Base-by-base conservation (phyloP, 306 rosid species). In the Malus orientalis region DNA sequence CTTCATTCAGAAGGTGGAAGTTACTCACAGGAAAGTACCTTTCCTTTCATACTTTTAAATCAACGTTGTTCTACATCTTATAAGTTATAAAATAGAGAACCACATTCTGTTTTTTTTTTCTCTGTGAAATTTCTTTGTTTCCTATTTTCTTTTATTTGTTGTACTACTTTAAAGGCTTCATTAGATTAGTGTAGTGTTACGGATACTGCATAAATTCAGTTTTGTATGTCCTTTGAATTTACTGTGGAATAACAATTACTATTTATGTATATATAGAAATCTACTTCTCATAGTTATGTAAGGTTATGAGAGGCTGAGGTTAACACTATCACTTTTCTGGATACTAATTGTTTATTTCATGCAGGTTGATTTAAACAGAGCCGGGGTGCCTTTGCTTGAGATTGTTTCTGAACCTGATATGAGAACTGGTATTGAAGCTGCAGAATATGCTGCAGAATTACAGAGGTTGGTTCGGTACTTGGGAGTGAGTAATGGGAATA, bases 361-460 rank as follows among this genome's bases (percentile, higher is more conserved):
- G 54, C 86, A 94, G 97, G 98, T 92, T 89, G 97, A 95, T 86
- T 89, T 95, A 61, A 95, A 95, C 75, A 89, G 97, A 80, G 98
- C 98, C 44, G 97, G 97, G 79, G 98, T 95, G 30, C 95, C 98
- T 45, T 90, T 95, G 89, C 97, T 92, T 75, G 97, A 95, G 87
- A 92, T 95, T 83, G 97, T 95, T 84, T 95, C 97, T 75, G 98
- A 95, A 85, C 97, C 98, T 73, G 96, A 95, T 81, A 90, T 95
- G 97, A 92, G 97, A 81, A 95, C 70, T 78, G 97, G 98, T 70
- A 92, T 90, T 77, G 98, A 95, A 84, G 98, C 98, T 76, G 92
- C 98, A 32, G 98, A 95, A 83, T 95, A 92, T n/a, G 98, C 96
- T 36, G 93, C 96, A 66, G 98, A 95, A 75, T 3, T 94, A 57